Evolutionary conservation across 1,139 yeast species (phyloP), one percentile per base, ranked within the genome.

Genomic region (Yamadazyma friedrichii): DNA sequence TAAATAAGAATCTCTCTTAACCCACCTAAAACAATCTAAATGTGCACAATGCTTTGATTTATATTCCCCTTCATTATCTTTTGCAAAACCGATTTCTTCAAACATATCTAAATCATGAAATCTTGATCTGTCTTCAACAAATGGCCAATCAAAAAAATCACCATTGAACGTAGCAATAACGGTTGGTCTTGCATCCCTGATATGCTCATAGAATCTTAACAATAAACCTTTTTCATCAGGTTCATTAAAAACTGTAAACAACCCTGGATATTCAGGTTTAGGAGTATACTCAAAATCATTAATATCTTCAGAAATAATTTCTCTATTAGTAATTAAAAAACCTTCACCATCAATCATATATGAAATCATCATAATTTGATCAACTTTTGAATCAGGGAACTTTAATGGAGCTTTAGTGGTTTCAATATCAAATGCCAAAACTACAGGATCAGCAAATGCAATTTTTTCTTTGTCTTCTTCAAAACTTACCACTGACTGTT

Each of bases 321-420:
- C 97, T 55, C 99, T 70, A 58, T 94, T 94, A 9, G 98, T 94
- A 48, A 94, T 94, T 30, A 94, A 69, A 56, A 68, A 94, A 33
- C 99, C 99, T 53, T 88, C 95, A 6, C 98, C 98, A 58, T 94
- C 98, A 46, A 94, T 89, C 98, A 94, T 94, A 62, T 94, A 94
- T 2, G 98, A 94, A 43, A 94, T 93, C 98, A 94, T 94, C 98
- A 94, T 94, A 35, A 94, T 78, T 62, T 88, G 95, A 65, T 94
- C 99, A n/a, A 86, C 73, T 15, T 85, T 73, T 4, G 97, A 78
- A 56, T 88, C 98, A 0, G 99, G 99, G 51, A 94, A 94, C 58
- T 94, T 94, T 44, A 94, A 74, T 1, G 98, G 98, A 13, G 95
- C 89, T 60, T 94, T 94, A 4, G 98, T 89, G 1, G 99, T 94